phyloP scores from a whole-genome alignment of 225 moss, liverwort and hornwort genomes.

The Pseudoscleropodium purum region DNA sequence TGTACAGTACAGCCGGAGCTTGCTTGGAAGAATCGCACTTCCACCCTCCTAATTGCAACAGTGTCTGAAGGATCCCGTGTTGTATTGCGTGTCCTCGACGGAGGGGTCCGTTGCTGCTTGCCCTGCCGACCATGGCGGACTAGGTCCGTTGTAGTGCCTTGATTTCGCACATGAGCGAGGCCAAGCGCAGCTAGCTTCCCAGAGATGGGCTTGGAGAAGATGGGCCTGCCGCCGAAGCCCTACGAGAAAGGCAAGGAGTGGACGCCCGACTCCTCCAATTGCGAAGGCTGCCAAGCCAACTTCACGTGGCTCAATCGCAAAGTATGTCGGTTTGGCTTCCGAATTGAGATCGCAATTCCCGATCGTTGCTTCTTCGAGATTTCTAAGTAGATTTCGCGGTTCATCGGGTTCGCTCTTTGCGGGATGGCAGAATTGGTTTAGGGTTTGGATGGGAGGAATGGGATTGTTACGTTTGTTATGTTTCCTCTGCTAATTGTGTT shows the following conservation, averaged over 20 bases:
- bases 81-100: not conserved
- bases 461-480: not conserved
- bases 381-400: not conserved
- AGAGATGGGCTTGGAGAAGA: slow-evolving; percentile 74
- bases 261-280: slow-evolving; percentile 78
- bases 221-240: slow-evolving; percentile 86
- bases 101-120: not conserved
- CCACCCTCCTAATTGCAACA: not conserved
- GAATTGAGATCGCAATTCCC: not conserved
- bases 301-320: slow-evolving; percentile 84
- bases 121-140: not conserved
- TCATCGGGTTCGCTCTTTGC: not conserved
- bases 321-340: slow-evolving; percentile 24
- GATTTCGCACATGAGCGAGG: slow-evolving; percentile 11
- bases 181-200: not conserved
- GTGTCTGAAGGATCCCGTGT: not conserved
- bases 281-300: slow-evolving; percentile 56
- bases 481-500: not conserved
- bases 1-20: not conserved
- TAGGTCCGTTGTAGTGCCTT: not conserved
- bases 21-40: not conserved
- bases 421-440: not conserved
- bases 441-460: not conserved
- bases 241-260: slow-evolving; percentile 66
- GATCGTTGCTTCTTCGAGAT: not conserved